A percentile compares a stretch with the other conserved stretches of the same genome.
These are phyloP conservation scores for Spongospora subterranea DNA, from an alignment of 208 protist genomes.

Conservation along the genomic window DNA sequence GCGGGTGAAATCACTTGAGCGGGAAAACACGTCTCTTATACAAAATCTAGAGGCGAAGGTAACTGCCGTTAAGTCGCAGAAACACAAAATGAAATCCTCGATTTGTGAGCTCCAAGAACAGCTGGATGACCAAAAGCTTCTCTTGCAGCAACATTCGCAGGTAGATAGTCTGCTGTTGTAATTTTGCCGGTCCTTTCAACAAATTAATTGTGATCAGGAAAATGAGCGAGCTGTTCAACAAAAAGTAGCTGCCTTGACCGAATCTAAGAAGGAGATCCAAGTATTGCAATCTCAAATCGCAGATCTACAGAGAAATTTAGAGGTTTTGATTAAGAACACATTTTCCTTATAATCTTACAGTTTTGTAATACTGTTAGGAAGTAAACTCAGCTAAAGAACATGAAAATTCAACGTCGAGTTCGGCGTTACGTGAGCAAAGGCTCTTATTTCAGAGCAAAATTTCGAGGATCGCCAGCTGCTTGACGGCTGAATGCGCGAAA, in stretches of 20 bases:
- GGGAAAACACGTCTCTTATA: neutral
- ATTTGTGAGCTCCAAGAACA: constrained; percentile 15
- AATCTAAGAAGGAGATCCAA: neutral
- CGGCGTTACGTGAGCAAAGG: neutral
- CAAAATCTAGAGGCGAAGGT: neutral
- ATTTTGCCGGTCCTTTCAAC: neutral
- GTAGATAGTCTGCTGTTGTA: neutral
- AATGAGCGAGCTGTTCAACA: neutral
- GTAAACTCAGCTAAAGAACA: neutral
- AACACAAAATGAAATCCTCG: neutral
- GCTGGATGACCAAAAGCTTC: neutral
- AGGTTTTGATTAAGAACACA: neutral
- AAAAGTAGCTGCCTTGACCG: neutral
- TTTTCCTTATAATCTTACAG: neutral
- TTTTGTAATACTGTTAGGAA: neutral
- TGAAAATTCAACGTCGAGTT: neutral
- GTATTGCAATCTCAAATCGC: neutral
- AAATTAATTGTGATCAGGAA: neutral
- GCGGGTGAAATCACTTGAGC: neutral
- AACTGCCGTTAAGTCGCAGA: neutral
- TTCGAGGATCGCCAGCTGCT: neutral
- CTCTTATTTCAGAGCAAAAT: neutral
- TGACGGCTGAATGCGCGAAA: neutral
- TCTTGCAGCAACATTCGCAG: neutral
- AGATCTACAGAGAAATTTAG: neutral